phyloP scores from a whole-genome alignment of 257 asterid species.

The Echites panduratus region DNA sequence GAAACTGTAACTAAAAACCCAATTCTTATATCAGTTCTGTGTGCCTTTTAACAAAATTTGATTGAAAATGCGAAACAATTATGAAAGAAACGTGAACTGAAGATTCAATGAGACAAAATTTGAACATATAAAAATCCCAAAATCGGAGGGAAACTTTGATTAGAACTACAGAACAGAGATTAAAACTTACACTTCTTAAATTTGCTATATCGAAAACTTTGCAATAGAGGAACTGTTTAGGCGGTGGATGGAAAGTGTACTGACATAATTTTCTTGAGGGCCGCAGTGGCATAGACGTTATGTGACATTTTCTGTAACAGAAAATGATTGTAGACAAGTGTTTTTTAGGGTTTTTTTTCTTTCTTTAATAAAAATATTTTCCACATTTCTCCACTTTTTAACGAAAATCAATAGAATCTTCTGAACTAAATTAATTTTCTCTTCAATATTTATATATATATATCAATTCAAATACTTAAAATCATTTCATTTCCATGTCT shows the following conservation, averaged over 20 bases:
- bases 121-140: neutral
- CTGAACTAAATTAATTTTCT: no score
- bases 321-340: no score
- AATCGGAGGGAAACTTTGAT: neutral
- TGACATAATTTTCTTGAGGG: neutral
- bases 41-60: neutral
- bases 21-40: neutral
- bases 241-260: neutral
- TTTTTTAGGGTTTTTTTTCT: no score
- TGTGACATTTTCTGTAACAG: no score
- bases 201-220: neutral
- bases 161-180: neutral
- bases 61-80: neutral
- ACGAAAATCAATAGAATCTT: no score
- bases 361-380: no score
- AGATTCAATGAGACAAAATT: neutral
- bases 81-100: neutral
- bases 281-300: no score
- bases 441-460: no score
- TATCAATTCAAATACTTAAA: no score
- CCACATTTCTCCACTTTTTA: no score
- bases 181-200: neutral
- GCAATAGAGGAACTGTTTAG: neutral
- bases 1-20: neutral
- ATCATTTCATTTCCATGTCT: no score